Percentiles rank a stretch among this genome's conserved stretches.
Conservation (phyloP, 1,139 yeast genomes). For the Pneumocystis jirovecii region DNA sequence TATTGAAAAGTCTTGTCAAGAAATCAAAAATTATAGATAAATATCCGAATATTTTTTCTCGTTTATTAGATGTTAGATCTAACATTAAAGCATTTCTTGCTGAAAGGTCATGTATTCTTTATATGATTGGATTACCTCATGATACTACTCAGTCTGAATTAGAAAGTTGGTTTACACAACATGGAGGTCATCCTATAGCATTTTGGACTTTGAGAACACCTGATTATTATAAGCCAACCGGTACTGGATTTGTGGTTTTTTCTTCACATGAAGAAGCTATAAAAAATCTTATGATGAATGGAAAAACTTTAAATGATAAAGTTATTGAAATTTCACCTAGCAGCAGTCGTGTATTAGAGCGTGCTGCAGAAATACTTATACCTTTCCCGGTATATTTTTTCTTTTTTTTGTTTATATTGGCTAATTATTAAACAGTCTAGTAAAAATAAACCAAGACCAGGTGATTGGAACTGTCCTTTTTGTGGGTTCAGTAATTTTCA, state of each 20-base stretch:
- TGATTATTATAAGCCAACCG: conserved; percentile 35
- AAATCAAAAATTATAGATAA: conserved; percentile 42
- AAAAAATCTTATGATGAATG: conserved; percentile 64
- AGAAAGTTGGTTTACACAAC: conserved; percentile 82
- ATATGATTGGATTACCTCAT: conserved; percentile 58
- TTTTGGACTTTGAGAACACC: conserved; percentile 70
- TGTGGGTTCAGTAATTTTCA: conserved; percentile 94
- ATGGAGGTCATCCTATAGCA: conserved; percentile 73
- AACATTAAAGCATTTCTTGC: conserved; percentile 53
- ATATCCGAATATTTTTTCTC: conserved; percentile 43
- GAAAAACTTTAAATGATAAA: conserved; percentile 58
- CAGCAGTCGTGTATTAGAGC: conserved; percentile 57
- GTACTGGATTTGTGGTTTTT: conserved; percentile 74
- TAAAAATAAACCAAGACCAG: conserved; percentile 86
- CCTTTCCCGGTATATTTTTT: conserved; percentile 44
- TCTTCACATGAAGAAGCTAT: conserved; percentile 74
- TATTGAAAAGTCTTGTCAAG: conserved; percentile 38
- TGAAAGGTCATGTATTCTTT: conserved; percentile 67
- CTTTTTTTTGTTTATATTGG: neutral
- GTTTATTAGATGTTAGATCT: conserved; percentile 59
- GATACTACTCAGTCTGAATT: conserved; percentile 85
- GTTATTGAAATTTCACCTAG: conserved; percentile 80
- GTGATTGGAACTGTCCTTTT: conserved; percentile 94
- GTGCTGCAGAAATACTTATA: conserved; percentile 63
- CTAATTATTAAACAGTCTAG: conserved; percentile 31